Conservation (phyloP, 106 monocot genomes). For the Vanilla planifolia region DNA sequence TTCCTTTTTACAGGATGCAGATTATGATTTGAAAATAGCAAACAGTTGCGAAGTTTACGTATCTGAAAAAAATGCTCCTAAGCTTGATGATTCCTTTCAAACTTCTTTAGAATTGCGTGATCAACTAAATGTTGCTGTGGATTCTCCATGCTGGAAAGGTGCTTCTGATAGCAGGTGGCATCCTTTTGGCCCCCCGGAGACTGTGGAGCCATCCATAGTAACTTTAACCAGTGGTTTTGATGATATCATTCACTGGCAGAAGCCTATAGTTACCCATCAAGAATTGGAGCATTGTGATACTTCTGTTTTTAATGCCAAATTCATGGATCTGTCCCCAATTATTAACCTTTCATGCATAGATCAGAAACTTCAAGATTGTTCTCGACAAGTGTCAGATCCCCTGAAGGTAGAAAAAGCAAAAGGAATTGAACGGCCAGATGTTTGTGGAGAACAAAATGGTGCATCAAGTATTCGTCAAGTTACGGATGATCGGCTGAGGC, state of each 20-base stretch:
- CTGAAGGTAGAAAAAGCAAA: background rate
- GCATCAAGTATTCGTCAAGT: constrained; percentile 6
- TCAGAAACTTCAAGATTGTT: constrained; percentile 7
- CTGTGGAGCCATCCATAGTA: background rate
- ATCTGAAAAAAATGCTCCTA: background rate
- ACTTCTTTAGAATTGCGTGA: constrained; percentile 35
- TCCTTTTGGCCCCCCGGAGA: constrained; percentile 24
- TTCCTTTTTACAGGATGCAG: background rate
- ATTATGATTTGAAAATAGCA: constrained; percentile 8
- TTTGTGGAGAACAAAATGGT: constrained; percentile 1
- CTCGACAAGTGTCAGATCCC: constrained; percentile 3
- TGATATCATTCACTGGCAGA: constrained; percentile 14
- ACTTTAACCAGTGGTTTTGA: constrained; percentile 8
- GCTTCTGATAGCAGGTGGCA: constrained; percentile 17
- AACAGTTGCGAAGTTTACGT: constrained; percentile 1
- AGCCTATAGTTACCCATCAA: background rate
- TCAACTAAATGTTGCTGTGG: constrained; percentile 38
- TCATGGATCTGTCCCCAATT: background rate
- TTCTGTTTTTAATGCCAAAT: constrained; percentile 1
- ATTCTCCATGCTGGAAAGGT: constrained; percentile 84
- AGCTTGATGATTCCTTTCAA: constrained; percentile 15
- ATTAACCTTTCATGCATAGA: constrained; percentile 8
- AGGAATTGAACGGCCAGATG: background rate
- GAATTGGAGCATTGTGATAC: constrained; percentile 7
- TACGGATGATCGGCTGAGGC: constrained; percentile 4